Conservation (phyloP, 257 asterid species). For the Penstemon barbatus region DNA sequence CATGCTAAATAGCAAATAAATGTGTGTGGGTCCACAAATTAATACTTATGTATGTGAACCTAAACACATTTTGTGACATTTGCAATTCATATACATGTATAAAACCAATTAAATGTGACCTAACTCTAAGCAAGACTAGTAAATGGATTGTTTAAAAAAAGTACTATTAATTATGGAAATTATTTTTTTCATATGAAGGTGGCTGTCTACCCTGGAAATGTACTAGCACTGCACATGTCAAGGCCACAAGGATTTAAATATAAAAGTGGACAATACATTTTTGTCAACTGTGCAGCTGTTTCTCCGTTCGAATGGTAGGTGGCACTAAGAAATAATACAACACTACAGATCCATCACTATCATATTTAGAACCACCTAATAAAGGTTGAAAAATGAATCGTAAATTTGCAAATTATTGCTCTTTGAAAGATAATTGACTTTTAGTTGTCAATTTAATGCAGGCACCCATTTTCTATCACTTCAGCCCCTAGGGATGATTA, state of each 20-base stretch:
- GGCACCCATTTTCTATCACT: constrained; percentile 93
- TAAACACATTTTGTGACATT: no score
- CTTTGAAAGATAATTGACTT: neutral
- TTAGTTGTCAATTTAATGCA: constrained; percentile 34
- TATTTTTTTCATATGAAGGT: constrained; percentile 43
- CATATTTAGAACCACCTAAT: neutral
- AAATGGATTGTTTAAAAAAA: neutral
- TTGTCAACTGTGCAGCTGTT: constrained; percentile 89
- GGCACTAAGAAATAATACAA: neutral
- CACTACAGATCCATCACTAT: constrained; percentile 1
- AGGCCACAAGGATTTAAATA: constrained; percentile 88
- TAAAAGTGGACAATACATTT: constrained; percentile 83
- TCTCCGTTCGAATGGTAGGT: constrained; percentile 93
- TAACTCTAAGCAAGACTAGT: neutral
- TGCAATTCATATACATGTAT: no score
- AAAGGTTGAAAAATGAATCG: constrained; percentile 20
- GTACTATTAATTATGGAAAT: neutral
- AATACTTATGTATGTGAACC: no score
- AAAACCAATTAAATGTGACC: no score
- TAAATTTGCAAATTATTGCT: neutral
- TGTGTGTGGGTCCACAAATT: no score
- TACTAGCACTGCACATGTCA: constrained; percentile 81
- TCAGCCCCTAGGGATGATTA: constrained; percentile 84
- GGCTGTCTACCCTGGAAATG: constrained; percentile 87
- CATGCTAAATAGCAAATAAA: no score